Evolutionary conservation across 2,329 filamentous ascomycete species (phyloP), one percentile per base, ranked within the genome.

Genomic region (Talaromyces sp.): DNA sequence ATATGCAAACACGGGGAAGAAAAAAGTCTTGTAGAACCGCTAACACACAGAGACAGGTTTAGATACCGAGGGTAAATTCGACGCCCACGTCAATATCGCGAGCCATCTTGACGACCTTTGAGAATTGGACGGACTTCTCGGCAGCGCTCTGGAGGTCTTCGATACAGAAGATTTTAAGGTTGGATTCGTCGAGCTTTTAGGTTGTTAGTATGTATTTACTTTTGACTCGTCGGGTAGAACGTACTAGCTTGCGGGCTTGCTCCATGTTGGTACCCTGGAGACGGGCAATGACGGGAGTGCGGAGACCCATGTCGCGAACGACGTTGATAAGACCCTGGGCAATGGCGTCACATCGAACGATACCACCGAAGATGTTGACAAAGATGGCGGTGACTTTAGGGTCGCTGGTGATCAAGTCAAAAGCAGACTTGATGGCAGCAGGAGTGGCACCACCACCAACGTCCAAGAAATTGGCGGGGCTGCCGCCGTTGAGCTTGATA

Each of bases 361-460:
- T 99, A 83, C 95, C 95, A 78, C 95, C 95, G 78, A 99, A 99
- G 81, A 99, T 99, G 88, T 99, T 99, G 85, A 99, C 95, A 74
- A 99, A 99, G 84, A 99, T 95, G 75, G 95, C 95, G 61, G 93
- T 94, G 71, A 99, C 95, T 87, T 98, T 98, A 77, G 93, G 89
- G 81, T 99, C 95, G 82, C 90, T 95, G 73, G 95, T 99, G 84
- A 99, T 99, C 75, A 99, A 91, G 81, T 97, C 93, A 78, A 99
- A 99, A 71, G 95, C 95, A 82, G 95, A 90, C 85, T 93, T 92
- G 83, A 99, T 99, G 74, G 95, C 95, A 71, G 93, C 90, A 39
- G 95, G 93, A 67, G 95, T 99, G 72, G 95, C 95, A 85, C 95
- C 95, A 79, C 95, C 95, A 77, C 95, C 95, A 72, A 99, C 95